Percentiles rank a stretch among this genome's conserved stretches.
phyloP scores from a whole-genome alignment of 2,329 filamentous ascomycete genomes.

The Ceratocystis eucalypticola region DNA sequence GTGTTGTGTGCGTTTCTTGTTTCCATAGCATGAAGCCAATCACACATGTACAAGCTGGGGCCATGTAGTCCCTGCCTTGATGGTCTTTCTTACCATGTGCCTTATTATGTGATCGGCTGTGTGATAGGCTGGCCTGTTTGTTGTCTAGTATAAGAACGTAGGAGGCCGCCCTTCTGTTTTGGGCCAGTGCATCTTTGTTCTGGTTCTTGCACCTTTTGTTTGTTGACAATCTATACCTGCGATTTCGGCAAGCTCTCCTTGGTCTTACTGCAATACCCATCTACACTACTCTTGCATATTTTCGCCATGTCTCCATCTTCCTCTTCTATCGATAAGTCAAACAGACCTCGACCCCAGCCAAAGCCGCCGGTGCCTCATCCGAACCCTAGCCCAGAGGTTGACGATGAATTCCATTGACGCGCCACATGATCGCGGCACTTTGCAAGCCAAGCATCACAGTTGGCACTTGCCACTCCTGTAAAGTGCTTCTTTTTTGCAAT shows the following conservation, averaged over 20 bases:
- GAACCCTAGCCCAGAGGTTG: slow-evolving; percentile 21
- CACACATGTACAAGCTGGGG: neutral
- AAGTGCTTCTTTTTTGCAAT: neutral
- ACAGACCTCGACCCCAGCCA: slow-evolving; percentile 25
- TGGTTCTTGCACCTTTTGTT: neutral
- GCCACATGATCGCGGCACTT: too few relatives aligned
- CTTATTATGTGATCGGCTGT: neutral
- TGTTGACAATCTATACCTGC: neutral
- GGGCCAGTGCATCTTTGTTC: neutral
- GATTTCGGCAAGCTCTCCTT: neutral
- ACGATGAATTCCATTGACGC: neutral
- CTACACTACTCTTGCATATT: neutral
- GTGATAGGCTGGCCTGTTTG: neutral
- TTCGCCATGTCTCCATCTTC: neutral
- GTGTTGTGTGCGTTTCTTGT: neutral
- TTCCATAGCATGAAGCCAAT: neutral
- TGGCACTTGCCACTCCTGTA: neutral
- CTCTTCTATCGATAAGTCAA: slow-evolving; percentile 7
- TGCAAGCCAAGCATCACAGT: neutral
- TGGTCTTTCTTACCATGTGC: too few relatives aligned
- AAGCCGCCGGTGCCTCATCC: slow-evolving; percentile 25
- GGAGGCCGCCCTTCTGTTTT: neutral
- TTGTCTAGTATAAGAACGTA: neutral
- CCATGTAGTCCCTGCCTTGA: neutral
- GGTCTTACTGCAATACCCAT: neutral